Evolutionary conservation across 371 early-diverging fungal species (phyloP).

Genomic region (Lichtheimia hyalospora): DNA sequence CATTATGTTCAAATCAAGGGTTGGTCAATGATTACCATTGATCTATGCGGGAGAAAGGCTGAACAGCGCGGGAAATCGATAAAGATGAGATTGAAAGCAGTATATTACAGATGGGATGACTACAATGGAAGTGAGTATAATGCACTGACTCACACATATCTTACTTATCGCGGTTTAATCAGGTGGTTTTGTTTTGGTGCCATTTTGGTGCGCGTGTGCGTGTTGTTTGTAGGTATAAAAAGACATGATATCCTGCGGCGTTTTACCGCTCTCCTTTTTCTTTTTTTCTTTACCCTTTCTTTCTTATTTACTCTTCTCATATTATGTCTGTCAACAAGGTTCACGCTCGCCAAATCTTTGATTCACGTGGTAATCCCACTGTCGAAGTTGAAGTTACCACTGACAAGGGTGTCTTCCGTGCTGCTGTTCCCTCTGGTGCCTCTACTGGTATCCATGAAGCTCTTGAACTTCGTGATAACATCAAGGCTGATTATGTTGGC

Average conservation of each 20-base stretch:
- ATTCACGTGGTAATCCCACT: conserved; percentile 99
- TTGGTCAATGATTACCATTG: too few relatives aligned
- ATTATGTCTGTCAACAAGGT: conserved; percentile 69
- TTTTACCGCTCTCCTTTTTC: too few relatives aligned
- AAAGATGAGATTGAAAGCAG: too few relatives aligned
- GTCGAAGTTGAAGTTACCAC: conserved; percentile 98
- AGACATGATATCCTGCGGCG: conserved; percentile 36
- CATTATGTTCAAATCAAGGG: too few relatives aligned
- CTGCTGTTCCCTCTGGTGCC: conserved; percentile 98
- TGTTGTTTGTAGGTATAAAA: background rate
- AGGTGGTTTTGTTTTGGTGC: too few relatives aligned
- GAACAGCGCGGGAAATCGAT: too few relatives aligned
- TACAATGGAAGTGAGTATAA: too few relatives aligned
- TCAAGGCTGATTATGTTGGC: conserved; percentile 87
- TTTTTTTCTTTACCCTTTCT: conserved; percentile 24
- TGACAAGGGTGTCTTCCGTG: conserved; percentile 85
- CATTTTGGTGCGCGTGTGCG: too few relatives aligned
- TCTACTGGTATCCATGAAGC: conserved; percentile 99
- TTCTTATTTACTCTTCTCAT: conserved; percentile 59
- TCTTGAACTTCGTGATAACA: conserved; percentile 92
- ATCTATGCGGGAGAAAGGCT: too few relatives aligned
- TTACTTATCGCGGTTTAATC: too few relatives aligned
- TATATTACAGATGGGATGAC: too few relatives aligned
- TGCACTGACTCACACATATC: too few relatives aligned
- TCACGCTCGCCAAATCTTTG: conserved; percentile 98